A percentile compares a stretch with the other conserved stretches of the same genome.
Conservation (phyloP, 2,329 filamentous ascomycete species). For the Arthrobotrys entomopaga region DNA sequence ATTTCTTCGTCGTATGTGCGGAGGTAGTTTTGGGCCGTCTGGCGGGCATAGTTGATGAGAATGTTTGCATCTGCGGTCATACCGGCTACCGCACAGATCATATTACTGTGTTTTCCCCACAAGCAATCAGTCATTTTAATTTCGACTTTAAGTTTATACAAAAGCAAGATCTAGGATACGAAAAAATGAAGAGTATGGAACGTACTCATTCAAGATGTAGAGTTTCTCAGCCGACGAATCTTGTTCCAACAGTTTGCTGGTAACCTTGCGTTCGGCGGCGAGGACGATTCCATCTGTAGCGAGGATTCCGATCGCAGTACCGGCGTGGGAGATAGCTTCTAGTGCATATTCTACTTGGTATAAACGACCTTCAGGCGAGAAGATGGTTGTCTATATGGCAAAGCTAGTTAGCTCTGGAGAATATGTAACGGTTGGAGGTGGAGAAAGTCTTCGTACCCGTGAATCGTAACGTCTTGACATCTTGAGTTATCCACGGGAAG, state of each 20-base stretch:
- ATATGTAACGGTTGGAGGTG: not conserved
- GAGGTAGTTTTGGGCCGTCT: conserved; percentile 96
- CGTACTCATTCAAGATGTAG: conserved; percentile 96
- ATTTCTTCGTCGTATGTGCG: conserved; percentile 99
- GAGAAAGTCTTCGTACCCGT: conserved; percentile 70
- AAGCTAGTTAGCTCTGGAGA: conserved; percentile 21
- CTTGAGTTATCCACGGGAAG: conserved; percentile 58
- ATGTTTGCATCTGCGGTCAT: conserved; percentile 99
- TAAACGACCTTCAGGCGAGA: conserved; percentile 96
- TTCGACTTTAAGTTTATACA: not conserved
- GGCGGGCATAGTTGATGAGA: conserved; percentile 98
- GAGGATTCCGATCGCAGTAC: conserved; percentile 94
- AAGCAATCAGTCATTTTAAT: not conserved
- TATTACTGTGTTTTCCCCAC: conserved; percentile 77
- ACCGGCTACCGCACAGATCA: conserved; percentile 98
- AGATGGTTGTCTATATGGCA: conserved; percentile 90
- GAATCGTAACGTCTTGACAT: conserved; percentile 99
- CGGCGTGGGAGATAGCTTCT: conserved; percentile 97
- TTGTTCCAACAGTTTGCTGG: conserved; percentile 98
- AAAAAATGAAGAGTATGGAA: not conserved
- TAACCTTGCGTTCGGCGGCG: conserved; percentile 97
- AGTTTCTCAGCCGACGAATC: conserved; percentile 99
- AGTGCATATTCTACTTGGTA: conserved; percentile 99
- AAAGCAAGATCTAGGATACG: not conserved
- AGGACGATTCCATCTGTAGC: conserved; percentile 98